Percentiles rank a stretch among this genome's conserved stretches.
phyloP scores from a whole-genome alignment of 495 filamentous ascomycete genomes.

The Xylaria palmicola region DNA sequence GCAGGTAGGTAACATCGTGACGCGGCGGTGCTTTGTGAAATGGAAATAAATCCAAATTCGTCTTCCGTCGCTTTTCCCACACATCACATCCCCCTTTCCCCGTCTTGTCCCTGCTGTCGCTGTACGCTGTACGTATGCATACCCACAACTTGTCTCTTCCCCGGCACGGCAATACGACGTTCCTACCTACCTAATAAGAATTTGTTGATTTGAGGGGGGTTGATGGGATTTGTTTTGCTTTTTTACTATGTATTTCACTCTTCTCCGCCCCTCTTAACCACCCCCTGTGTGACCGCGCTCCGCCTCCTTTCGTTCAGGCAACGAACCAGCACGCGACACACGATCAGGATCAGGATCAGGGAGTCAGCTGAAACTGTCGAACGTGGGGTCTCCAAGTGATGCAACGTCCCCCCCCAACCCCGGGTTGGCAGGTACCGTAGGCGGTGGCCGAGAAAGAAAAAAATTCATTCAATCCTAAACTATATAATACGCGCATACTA shows the following conservation, averaged over 20 bases:
- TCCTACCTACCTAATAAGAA: too few relatives aligned
- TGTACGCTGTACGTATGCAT: too few relatives aligned
- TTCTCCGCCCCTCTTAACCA: too few relatives aligned
- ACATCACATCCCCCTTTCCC: too few relatives aligned
- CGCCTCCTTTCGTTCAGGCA: conserved; percentile 12
- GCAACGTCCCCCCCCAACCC: conserved; percentile 6
- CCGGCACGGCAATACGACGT: too few relatives aligned
- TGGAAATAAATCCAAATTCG: too few relatives aligned
- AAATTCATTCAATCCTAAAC: not conserved
- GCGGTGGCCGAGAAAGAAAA: not conserved
- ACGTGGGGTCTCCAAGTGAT: conserved; percentile 15
- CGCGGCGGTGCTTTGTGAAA: too few relatives aligned
- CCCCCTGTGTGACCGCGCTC: not conserved
- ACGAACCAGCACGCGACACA: conserved; percentile 19
- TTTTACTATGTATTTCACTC: not conserved
- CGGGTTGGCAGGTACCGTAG: too few relatives aligned
- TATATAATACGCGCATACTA: not conserved
- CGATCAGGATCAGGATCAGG: conserved; percentile 2
- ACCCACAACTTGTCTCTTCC: too few relatives aligned
- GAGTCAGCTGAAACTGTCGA: conserved; percentile 15
- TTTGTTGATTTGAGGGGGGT: not conserved
- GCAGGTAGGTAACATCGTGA: too few relatives aligned
- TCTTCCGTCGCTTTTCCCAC: too few relatives aligned
- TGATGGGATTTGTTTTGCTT: not conserved
- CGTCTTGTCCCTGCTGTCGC: too few relatives aligned